These are phyloP conservation scores for Leucosporidium scottii DNA, from an alignment of 768 basidiomycete species.

Conservation along the genomic window DNA sequence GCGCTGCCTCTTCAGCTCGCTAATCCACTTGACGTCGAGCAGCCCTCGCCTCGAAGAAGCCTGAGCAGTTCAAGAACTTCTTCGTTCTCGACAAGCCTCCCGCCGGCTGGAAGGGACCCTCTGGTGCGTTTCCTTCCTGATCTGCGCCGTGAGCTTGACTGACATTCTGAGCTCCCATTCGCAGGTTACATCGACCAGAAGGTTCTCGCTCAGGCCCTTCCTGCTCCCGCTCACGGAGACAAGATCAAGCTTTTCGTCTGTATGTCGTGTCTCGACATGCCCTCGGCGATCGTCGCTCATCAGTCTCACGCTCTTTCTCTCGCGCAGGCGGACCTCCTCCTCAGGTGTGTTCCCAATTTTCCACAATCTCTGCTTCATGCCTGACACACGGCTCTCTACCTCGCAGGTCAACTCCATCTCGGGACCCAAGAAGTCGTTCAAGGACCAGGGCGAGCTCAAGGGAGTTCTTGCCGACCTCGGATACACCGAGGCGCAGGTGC, in stretches of 20 bases:
- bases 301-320: background rate
- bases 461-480: slow-evolving; percentile 67
- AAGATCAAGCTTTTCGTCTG: slow-evolving; percentile 87
- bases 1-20: background rate
- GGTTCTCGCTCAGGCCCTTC: slow-evolving; percentile 43
- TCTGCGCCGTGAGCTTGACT: too few relatives aligned
- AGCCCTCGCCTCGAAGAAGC: slow-evolving; percentile 44
- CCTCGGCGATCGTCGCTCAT: background rate
- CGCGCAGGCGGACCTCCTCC: slow-evolving; percentile 59
- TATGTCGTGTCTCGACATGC: slow-evolving; percentile 41
- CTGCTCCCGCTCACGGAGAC: slow-evolving; percentile 56
- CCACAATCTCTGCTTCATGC: too few relatives aligned
- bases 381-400: too few relatives aligned
- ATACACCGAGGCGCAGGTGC: slow-evolving; percentile 76
- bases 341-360: slow-evolving; percentile 46
- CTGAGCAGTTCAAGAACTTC: slow-evolving; percentile 61
- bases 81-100: slow-evolving; percentile 77
- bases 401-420: slow-evolving; percentile 62
- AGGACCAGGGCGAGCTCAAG: slow-evolving; percentile 35
- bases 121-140: slow-evolving; percentile 11
- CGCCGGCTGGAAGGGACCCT: slow-evolving; percentile 58
- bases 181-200: slow-evolving; percentile 64
- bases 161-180: too few relatives aligned
- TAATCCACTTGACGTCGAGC: background rate
- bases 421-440: slow-evolving; percentile 63